Evolutionary conservation across 345 rosid species (phyloP).

Genomic region (Conringia planisiliqua): DNA sequence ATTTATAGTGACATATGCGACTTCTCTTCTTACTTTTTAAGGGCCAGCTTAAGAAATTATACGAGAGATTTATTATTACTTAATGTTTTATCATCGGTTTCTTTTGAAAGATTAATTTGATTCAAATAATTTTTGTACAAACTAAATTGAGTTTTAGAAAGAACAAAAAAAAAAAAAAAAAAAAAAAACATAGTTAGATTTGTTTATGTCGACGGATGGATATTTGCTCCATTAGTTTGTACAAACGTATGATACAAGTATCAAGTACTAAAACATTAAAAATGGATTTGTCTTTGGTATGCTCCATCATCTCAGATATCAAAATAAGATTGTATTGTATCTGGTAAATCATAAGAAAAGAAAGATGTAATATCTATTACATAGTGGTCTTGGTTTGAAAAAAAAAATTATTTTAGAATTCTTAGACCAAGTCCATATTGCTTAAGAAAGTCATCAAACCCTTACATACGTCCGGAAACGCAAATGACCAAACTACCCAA

Average conservation of each 20-base stretch:
- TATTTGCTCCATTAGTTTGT: not conserved
- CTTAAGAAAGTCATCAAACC: not conserved
- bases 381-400: not conserved
- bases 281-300: not conserved
- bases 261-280: not conserved
- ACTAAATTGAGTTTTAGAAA: not conserved
- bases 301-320: not conserved
- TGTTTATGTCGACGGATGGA: not conserved
- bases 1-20: constrained; percentile 5
- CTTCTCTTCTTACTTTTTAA: not conserved
- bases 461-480: not conserved
- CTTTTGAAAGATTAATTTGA: not conserved
- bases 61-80: not conserved
- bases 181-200: not conserved
- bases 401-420: not conserved
- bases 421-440: not conserved
- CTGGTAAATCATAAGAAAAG: not conserved
- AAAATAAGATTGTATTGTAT: not conserved
- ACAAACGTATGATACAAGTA: not conserved
- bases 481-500: constrained; percentile 21
- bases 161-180: too few relatives aligned
- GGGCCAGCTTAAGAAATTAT: not conserved
- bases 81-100: not conserved
- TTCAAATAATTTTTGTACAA: not conserved
- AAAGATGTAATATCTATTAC: not conserved